These are phyloP conservation scores for Lathyrus tuberosus DNA, from an alignment of 306 rosid genomes.

Conservation along the genomic window DNA sequence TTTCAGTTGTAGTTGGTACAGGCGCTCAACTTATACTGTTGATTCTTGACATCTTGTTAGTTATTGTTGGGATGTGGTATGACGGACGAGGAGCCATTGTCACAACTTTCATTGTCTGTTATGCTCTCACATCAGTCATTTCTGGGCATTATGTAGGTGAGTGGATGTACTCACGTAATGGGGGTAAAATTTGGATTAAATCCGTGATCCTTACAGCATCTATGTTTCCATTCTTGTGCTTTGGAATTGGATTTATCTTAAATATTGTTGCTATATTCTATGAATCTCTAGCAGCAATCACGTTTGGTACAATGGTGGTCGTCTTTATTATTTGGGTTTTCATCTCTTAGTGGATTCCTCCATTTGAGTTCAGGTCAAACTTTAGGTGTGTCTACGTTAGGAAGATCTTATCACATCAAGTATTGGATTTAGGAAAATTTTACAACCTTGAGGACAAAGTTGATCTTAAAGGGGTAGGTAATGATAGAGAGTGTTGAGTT, in stretches of 20 bases:
- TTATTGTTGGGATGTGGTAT: conserved; percentile 96
- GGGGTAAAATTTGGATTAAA: conserved; percentile 96
- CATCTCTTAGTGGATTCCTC: conserved; percentile 91
- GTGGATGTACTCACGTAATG: conserved; percentile 97
- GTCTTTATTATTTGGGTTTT: conserved; percentile 97
- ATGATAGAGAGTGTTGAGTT: too few species aligned
- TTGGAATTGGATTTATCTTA: conserved; percentile 89
- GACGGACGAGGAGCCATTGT: conserved; percentile 99
- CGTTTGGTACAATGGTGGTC: conserved; percentile 90
- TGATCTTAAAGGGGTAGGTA: too few species aligned
- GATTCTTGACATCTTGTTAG: conserved; percentile 91
- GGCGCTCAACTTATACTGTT: conserved; percentile 97
- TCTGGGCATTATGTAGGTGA: conserved; percentile 99
- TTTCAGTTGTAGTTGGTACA: conserved; percentile 96
- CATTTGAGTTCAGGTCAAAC: too few species aligned
- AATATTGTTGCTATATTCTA: conserved; percentile 46
- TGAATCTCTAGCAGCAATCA: too few species aligned
- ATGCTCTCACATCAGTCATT: conserved; percentile 97
- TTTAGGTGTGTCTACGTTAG: too few species aligned
- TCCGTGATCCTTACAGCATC: conserved; percentile 96
- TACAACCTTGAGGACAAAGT: too few species aligned
- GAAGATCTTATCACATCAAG: too few species aligned
- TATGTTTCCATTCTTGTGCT: conserved; percentile 95
- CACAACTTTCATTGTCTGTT: conserved; percentile 96
- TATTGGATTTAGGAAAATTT: too few species aligned